phyloP scores from a whole-genome alignment of 768 basidiomycete species.

The Russula lepida region DNA sequence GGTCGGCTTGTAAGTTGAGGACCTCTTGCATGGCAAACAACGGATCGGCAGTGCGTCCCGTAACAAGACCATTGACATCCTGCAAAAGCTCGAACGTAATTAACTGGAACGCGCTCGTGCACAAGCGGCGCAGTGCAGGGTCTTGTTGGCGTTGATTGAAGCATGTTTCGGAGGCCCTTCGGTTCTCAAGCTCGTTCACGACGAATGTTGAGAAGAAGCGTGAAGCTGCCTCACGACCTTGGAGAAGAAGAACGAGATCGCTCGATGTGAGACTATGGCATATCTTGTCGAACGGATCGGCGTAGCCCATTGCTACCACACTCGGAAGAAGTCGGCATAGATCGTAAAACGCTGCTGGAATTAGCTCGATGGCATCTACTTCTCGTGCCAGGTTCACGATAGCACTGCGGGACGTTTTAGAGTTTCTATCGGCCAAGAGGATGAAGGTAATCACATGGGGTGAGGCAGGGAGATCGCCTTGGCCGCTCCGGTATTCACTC shows the following conservation, averaged over 20 bases:
- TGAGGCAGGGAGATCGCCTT: conserved; percentile 52
- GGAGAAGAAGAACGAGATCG: conserved; percentile 53
- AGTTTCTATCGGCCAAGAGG: neutral
- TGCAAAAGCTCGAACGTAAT: conserved; percentile 19
- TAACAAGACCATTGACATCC: conserved; percentile 18
- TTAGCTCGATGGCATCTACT: conserved; percentile 44
- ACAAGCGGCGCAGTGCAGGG: conserved; percentile 7
- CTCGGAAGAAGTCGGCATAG: conserved; percentile 61
- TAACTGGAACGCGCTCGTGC: conserved; percentile 19
- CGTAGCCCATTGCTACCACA: conserved; percentile 47
- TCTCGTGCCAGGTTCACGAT: conserved; percentile 61
- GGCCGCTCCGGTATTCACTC: conserved; percentile 42
- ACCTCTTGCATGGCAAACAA: conserved; percentile 21
- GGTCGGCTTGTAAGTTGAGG: conserved; percentile 13
- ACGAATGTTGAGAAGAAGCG: conserved; percentile 74
- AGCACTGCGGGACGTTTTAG: conserved; percentile 32
- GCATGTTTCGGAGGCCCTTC: conserved; percentile 37
- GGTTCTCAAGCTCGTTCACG: conserved; percentile 62
- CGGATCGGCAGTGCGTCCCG: conserved; percentile 18
- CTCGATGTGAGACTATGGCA: conserved; percentile 38
- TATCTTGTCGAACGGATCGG: conserved; percentile 28
- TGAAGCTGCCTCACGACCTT: conserved; percentile 63
- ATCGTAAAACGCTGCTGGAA: conserved; percentile 76
- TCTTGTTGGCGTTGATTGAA: conserved; percentile 9
- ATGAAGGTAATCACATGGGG: conserved; percentile 47